Base-by-base conservation (phyloP, 192 early-diverging fungal genomes). In the Entomortierella lignicola region DNA sequence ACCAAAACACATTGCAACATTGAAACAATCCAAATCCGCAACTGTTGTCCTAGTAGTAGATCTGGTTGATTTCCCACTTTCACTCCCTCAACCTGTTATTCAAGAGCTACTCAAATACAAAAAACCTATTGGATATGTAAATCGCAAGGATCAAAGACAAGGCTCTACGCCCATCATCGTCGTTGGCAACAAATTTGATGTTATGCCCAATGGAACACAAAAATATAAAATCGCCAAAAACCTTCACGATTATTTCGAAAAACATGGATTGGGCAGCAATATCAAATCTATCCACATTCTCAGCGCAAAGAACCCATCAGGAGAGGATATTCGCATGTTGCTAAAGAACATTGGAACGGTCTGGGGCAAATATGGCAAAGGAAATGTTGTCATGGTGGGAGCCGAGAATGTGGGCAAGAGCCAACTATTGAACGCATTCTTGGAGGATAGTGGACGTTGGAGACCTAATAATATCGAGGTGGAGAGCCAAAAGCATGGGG, bases 121-220 rank as follows among this genome's bases (percentile, higher is more conserved):
- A 48, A 37, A 37, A 10, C 34, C 5, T 7, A 37, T n/a, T n/a
- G n/a, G 34, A 37, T 7, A 37, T 10, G 34, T 37, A 10, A 10
- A 37, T 37, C 29, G 15, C 26, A 21, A 12, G 29, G 50, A 34
- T 32, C 62, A 55, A 15, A 52, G 18, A 30, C 5, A 25, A 17
- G 15, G 15, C 44, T 15, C 20, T 12, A 20, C 44, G 29, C 66
- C 75, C 2, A 70, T 70, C 31, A 79, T 79, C 41, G 27, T 79
- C 0, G 75, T 79, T 50, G 75, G 67, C 42, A 79, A 79, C 68
- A 79, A 79, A n/a, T 79, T 79, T 26, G 75, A 79, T 30, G 62
- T 70, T 11, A 79, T 79, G 75, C 75, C 75, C 1, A 2, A 37
- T 1, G 68, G 67, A 1, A 79, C 75, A 7, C 27, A 39, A 17